phyloP scores from a whole-genome alignment of 331 rosid genomes.

The Erythrophleum ivorense region DNA sequence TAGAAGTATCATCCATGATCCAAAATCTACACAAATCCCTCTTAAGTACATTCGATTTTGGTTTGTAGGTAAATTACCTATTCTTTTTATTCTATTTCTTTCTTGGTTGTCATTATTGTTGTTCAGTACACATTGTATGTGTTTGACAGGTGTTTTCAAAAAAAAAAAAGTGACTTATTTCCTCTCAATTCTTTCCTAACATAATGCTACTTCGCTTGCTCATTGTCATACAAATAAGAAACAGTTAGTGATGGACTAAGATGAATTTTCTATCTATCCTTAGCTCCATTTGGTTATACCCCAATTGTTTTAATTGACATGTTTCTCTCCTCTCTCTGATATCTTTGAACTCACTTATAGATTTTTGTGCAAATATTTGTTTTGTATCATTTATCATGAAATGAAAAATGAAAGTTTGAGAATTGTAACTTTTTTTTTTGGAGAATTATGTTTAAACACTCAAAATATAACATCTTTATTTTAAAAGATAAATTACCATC shows the following conservation, averaged over 20 bases:
- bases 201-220: not conserved
- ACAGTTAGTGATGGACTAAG: not conserved
- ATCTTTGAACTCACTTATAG: not conserved
- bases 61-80: not conserved
- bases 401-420: too few species aligned
- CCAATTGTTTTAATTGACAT: not conserved
- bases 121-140: not conserved
- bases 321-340: not conserved
- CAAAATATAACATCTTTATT: too few species aligned
- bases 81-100: conserved; percentile 4
- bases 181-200: not conserved
- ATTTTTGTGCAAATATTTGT: conserved; percentile 9
- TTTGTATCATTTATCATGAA: not conserved
- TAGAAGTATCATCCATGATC: too few species aligned
- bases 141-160: not conserved
- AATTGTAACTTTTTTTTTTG: too few species aligned
- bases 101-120: not conserved
- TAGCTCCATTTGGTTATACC: not conserved
- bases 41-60: not conserved
- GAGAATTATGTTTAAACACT: too few species aligned
- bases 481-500: too few species aligned
- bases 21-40: not conserved
- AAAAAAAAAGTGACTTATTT: not conserved
- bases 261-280: not conserved
- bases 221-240: not conserved